Evolutionary conservation across 805 yeast species (phyloP).

Genomic region (Candida manassasensis): DNA sequence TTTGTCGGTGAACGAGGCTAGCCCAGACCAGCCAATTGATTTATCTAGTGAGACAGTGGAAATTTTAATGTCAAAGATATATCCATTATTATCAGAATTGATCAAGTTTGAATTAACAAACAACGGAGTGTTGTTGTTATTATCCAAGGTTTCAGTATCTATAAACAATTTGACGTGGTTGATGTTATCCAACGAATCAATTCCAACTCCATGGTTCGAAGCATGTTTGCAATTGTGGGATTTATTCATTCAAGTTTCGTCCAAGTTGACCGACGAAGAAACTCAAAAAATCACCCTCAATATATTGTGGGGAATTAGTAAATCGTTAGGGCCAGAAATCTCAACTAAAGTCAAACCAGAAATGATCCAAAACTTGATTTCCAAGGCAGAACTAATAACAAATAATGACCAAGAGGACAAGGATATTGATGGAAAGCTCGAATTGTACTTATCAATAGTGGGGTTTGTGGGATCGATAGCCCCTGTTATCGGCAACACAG

Average conservation of each 20-base stretch:
- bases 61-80: conserved; percentile 18
- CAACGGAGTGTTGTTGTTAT: conserved; percentile 30
- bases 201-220: conserved; percentile 38
- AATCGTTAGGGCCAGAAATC: conserved; percentile 32
- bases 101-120: conserved; percentile 29
- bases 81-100: conserved; percentile 35
- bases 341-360: conserved; percentile 19
- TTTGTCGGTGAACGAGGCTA: conserved; percentile 26
- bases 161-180: conserved; percentile 73
- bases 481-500: conserved; percentile 39
- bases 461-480: conserved; percentile 55
- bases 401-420: conserved; percentile 3
- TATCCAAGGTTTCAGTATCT: conserved; percentile 55
- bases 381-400: conserved; percentile 7
- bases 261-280: conserved; percentile 9
- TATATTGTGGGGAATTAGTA: conserved; percentile 35
- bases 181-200: conserved; percentile 26
- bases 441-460: conserved; percentile 39
- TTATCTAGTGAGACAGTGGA: conserved; percentile 16
- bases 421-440: conserved; percentile 19
- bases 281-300: conserved; percentile 29
- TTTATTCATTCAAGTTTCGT: conserved; percentile 12
- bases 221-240: conserved; percentile 28
- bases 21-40: conserved; percentile 17
- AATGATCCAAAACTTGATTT: conserved; percentile 23